These are phyloP conservation scores for Colletotrichum sublineola DNA, from an alignment of 2,329 filamentous ascomycete species.

Conservation along the genomic window DNA sequence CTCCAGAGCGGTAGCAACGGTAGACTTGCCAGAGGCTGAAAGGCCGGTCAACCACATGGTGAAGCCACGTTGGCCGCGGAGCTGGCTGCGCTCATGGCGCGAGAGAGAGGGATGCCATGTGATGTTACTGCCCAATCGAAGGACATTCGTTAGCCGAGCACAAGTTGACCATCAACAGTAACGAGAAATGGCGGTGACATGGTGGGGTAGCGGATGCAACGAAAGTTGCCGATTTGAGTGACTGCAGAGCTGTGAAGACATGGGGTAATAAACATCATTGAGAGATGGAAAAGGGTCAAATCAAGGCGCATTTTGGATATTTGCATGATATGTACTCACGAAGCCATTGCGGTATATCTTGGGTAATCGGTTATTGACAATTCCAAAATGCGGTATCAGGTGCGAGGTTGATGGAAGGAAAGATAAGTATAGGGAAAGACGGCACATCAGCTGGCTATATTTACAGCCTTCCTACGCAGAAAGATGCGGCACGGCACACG, in stretches of 20 bases:
- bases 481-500: background rate
- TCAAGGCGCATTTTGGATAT: background rate
- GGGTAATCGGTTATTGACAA: background rate
- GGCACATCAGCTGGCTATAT: conserved; percentile 2
- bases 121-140: conserved; percentile 76
- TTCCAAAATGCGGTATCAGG: background rate
- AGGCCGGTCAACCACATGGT: conserved; percentile 99
- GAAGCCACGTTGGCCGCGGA: conserved; percentile 87
- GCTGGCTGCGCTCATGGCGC: conserved; percentile 79
- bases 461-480: background rate
- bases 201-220: background rate
- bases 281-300: background rate
- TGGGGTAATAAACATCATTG: background rate
- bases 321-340: conserved; percentile 40
- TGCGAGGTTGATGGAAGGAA: background rate
- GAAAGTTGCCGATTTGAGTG: background rate
- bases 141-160: conserved; percentile 2
- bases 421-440: background rate
- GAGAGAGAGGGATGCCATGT: conserved; percentile 89
- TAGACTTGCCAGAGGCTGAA: conserved; percentile 96
- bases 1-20: conserved; percentile 95
- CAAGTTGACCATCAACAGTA: background rate
- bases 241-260: background rate
- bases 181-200: background rate
- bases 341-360: conserved; percentile 47